Base-by-base conservation (phyloP, 306 rosid species). In the Castanea mollissima region DNA sequence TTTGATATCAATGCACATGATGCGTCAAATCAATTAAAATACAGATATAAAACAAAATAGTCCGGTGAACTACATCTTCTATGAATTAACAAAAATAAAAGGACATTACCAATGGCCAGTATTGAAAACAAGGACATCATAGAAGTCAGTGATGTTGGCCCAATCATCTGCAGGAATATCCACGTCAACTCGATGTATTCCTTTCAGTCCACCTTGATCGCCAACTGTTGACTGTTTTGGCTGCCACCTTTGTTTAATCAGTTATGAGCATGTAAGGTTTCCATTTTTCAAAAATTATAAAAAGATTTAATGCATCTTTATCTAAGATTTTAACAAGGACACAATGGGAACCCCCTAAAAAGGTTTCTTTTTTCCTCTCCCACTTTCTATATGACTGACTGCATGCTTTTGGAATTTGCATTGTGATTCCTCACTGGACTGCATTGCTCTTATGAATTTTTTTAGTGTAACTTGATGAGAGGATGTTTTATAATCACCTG, bases 151-250 rank as follows among this genome's bases (percentile, higher is more conserved):
- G 73, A 94, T 91, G 79, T 73, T 80, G 67, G 82, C 88, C 98
- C 98, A 94, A 65, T 91, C 97, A 82, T 88, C 92, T 15, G 97
- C 93, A 58, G 98, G 97, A 86, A 83, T 84, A 88, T 94, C 98
- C 60, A 89, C 97, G 79, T 94, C 98, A 14, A 92, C 95, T 65
- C 93, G 87, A 82, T 88, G 73, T 46, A 82, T 70, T 79, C 97
- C 97, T 81, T 91, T 86, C 19, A 83, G 75, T 83, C 86, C 91
- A 72, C 83, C 89, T 78, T 83, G 83, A 44, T 74, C 58, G 55
- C 85, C 83, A 34, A 56, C 34, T 34, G 82, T 79, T 8, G 89
- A 58, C 77, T 78, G 71, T 78, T 90, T 89, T 51, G 92, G 91
- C 89, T 86, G 91, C 97, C 97, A 91, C 97, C 98, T 92, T 87